Base-by-base conservation (phyloP, 805 yeast genomes). In the Alloascoidea africana region DNA sequence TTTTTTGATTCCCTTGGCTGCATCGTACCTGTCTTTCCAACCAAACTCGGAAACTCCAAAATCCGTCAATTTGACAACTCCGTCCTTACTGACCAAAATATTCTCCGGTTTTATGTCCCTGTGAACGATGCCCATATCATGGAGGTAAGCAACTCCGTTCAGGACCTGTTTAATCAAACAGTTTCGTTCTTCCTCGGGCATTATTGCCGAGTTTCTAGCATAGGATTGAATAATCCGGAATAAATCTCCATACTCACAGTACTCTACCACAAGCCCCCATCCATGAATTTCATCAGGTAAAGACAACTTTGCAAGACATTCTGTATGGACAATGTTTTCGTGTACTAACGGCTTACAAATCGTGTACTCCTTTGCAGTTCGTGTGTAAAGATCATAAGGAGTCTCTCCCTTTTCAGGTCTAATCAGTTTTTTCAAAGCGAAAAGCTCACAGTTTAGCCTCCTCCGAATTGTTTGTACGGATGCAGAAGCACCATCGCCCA, bases 41-140 rank as follows among this genome's bases (percentile, higher is more conserved):
- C 76, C 81, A 50, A 69, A 70, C 37, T 53, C 73, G 63, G 60
- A 84, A 73, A 59, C 94, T 30, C 96, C 96, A 49, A 86, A 86
- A 60, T 85, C 96, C 2, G 94, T 79, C 41, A 85, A 80, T 53
- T 85, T 85, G 39, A 86, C 55, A 13, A 65, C 62, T 33, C 95
- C 95, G 42, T 67, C 66, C 30, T 74, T 71, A 0, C 91, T 80
- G 32, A 85, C 57, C 40, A 86, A 59, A 34, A 86, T 56, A 53
- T 86, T 86, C 49, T 86, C 96, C 0, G 95, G 87, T 56, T 86
- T 86, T 49, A 86, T 65, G 56, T 86, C 96, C 38, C 95, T 66
- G 55, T 86, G 96, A 3, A 84, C 80, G 38, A 86, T 78, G 16
- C 96, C 96, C 74, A 81, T 76, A 27, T 75, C 73, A 58, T 86